Evolutionary conservation across 2,329 filamentous ascomycete genomes (phyloP).

Genomic region (Ophiostoma sp.): DNA sequence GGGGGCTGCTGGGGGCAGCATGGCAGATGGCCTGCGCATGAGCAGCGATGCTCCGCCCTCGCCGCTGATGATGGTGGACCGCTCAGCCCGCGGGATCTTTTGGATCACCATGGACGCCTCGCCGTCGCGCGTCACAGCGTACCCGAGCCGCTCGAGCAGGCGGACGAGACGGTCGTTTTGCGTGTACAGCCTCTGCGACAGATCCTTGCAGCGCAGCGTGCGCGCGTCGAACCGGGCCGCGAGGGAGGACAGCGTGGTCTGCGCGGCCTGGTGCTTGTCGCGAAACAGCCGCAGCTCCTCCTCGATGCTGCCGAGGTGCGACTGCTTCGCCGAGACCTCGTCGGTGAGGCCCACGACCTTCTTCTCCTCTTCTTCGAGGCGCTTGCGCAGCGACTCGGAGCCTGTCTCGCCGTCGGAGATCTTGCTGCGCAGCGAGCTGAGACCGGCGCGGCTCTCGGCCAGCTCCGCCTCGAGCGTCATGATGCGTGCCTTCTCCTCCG

Average conservation of each 20-base stretch:
- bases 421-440: constrained; percentile 62
- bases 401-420: constrained; percentile 80
- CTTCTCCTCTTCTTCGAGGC: constrained; percentile 68
- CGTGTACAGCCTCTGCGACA: constrained; percentile 75
- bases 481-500: constrained; percentile 50
- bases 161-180: constrained; percentile 80
- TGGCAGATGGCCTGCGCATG: neutral
- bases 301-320: constrained; percentile 68
- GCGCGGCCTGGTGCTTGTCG: constrained; percentile 55
- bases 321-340: constrained; percentile 58
- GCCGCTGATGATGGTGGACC: constrained; percentile 48
- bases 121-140: constrained; percentile 69
- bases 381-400: constrained; percentile 69
- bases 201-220: constrained; percentile 67
- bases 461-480: constrained; percentile 52
- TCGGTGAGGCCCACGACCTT: constrained; percentile 63
- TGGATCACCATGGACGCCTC: constrained; percentile 67
- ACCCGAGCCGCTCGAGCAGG: constrained; percentile 81
- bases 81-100: constrained; percentile 58
- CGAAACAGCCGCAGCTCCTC: constrained; percentile 66
- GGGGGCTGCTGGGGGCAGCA: neutral
- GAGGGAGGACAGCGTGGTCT: constrained; percentile 47
- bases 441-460: constrained; percentile 61
- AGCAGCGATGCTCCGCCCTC: constrained; percentile 30
- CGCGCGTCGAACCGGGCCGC: constrained; percentile 61